A percentile compares a stretch with the other conserved stretches of the same genome.
phyloP scores from a whole-genome alignment of 805 yeast genomes.

The Hanseniaspora nectarophila region DNA sequence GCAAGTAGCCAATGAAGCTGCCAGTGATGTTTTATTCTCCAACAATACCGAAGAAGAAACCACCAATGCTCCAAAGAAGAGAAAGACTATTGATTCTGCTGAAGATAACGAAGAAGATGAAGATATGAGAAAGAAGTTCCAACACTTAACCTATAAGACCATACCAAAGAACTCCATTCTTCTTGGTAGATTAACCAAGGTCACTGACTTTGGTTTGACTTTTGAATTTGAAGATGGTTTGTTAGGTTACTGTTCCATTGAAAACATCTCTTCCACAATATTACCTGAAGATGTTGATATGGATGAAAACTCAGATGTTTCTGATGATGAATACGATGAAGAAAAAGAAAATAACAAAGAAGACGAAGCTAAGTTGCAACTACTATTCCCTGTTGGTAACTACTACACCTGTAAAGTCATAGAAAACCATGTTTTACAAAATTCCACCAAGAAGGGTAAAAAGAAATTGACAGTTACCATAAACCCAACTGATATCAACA shows the following conservation, averaged over 20 bases:
- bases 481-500: slow-evolving; percentile 65
- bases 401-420: slow-evolving; percentile 78
- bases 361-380: slow-evolving; percentile 45
- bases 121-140: slow-evolving; percentile 25
- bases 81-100: slow-evolving; percentile 20
- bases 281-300: slow-evolving; percentile 42
- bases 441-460: slow-evolving; percentile 29
- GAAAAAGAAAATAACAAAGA: slow-evolving; percentile 26
- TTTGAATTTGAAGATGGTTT: slow-evolving; percentile 71
- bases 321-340: slow-evolving; percentile 32
- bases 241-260: slow-evolving; percentile 64
- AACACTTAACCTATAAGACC: slow-evolving; percentile 49
- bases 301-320: slow-evolving; percentile 28
- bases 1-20: slow-evolving; percentile 85
- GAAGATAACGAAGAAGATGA: slow-evolving; percentile 26
- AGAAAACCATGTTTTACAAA: slow-evolving; percentile 36
- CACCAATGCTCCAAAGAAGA: slow-evolving; percentile 19
- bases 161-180: slow-evolving; percentile 61
- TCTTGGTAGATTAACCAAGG: slow-evolving; percentile 59
- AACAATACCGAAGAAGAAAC: neutral
- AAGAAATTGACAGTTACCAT: slow-evolving; percentile 58
- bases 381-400: slow-evolving; percentile 58
- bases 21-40: slow-evolving; percentile 70
- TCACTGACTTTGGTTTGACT: slow-evolving; percentile 51
- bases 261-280: slow-evolving; percentile 52